These are phyloP conservation scores for Pleurotus ostreatus DNA, from an alignment of 768 basidiomycete genomes.

Conservation along the genomic window DNA sequence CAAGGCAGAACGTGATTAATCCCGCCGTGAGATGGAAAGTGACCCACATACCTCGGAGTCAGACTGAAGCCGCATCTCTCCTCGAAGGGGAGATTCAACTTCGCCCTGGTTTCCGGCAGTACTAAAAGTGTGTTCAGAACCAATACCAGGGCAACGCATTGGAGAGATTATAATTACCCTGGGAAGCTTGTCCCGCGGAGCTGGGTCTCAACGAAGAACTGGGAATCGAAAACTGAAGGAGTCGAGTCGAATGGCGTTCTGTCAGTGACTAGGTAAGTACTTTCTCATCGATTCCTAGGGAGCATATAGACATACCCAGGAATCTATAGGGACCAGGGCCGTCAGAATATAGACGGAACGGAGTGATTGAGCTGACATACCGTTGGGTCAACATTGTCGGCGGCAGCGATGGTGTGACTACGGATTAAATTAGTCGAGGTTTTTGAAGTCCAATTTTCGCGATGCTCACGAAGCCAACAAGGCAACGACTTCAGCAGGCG, in stretches of 20 bases:
- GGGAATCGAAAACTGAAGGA: slow-evolving; percentile 25
- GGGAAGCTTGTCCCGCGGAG: slow-evolving; percentile 21
- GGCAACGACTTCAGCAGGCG: background rate
- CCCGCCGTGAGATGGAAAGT: background rate
- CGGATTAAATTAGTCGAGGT: background rate
- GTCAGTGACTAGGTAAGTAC: background rate
- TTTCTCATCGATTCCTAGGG: background rate
- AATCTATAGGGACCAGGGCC: slow-evolving; percentile 11
- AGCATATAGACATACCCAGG: slow-evolving; percentile 4
- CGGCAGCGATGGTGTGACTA: slow-evolving; percentile 22
- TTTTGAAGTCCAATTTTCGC: background rate
- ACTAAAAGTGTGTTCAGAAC: slow-evolving; percentile 16
- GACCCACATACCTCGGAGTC: slow-evolving; percentile 12
- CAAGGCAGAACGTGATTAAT: background rate
- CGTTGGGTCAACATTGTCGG: slow-evolving; percentile 29
- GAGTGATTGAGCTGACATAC: slow-evolving; percentile 11
- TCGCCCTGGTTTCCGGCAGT: slow-evolving; percentile 18
- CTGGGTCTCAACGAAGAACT: slow-evolving; percentile 28
- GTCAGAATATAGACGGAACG: background rate
- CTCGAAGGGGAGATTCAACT: slow-evolving; percentile 12
- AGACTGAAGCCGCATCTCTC: slow-evolving; percentile 15
- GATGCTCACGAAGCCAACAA: background rate
- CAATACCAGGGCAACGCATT: background rate
- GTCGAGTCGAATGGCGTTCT: slow-evolving; percentile 30
- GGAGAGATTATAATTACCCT: slow-evolving; percentile 14